Base-by-base conservation (phyloP, 139 green algal genomes). In the Eudorina sp. region DNA sequence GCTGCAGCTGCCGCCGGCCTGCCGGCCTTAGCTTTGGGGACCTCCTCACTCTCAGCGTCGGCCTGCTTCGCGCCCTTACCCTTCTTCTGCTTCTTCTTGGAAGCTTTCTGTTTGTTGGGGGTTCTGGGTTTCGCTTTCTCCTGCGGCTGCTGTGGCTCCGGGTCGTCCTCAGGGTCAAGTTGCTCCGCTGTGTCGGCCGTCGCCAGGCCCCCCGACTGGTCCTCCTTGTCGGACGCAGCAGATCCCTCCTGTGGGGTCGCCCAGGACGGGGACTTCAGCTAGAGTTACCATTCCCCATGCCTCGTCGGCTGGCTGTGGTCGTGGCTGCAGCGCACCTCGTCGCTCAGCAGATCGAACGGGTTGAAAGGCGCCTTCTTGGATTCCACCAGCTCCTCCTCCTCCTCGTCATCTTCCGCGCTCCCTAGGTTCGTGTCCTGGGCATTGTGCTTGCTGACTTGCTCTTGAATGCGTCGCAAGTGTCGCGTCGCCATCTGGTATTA, bases 261-360 rank as follows among this genome's bases (percentile, higher is more conserved):
- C n/a, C n/a, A n/a, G n/a, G n/a, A n/a, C n/a, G n/a, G n/a, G n/a
- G n/a, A n/a, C n/a, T n/a, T n/a, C n/a, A n/a, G n/a, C n/a, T n/a
- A n/a, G n/a, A n/a, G n/a, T n/a, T n/a, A n/a, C n/a, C n/a, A n/a
- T n/a, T n/a, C n/a, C n/a, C n/a, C n/a, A n/a, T n/a, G n/a, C n/a
- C n/a, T n/a, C n/a, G n/a, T n/a, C n/a, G n/a, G n/a, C n/a, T n/a
- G n/a, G n/a, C n/a, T n/a, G n/a, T n/a, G n/a, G n/a, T n/a, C n/a
- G n/a, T n/a, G n/a, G n/a, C n/a, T n/a, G 43, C 14, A 9, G 14
- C 80, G 45, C 34, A 90, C 92, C 48, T 96, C 92, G n/a, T 94
- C 92, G 29, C 25, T 91, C 6, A 97, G 75, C 46, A 97, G 89
- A n/a, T 93, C 88, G 62, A 97, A 96, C 0, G 94, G 95, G 81